Evolutionary conservation across 352 stramenopile species (phyloP), one percentile per base, ranked within the genome.

Genomic region (Globisporangium nunn): DNA sequence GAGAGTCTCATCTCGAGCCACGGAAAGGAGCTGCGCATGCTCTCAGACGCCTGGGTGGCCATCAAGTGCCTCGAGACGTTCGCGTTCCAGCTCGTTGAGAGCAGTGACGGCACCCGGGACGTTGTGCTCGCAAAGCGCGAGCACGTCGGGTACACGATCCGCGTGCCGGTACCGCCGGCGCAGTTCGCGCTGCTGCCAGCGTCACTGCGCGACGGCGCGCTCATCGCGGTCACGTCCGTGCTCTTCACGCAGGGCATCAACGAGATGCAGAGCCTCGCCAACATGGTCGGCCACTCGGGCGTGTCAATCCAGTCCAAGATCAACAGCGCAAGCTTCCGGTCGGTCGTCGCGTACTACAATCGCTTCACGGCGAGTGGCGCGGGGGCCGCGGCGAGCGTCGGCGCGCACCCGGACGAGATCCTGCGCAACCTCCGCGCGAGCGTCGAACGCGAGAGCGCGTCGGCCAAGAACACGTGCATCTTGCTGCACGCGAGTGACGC

Each of bases 11-110:
- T 99, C 28, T 97, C 86, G 58, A 96, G 95, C 15, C 91, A 97
- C 43, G 95, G 93, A 30, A 97, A 98, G 61, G 96, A 98, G 59
- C 61, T 98, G 37, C 88, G 85, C 46, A 98, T 98, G 96, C 85
- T 98, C 33, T 90, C 88, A 18, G 90, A 97, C 52, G 75, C 91
- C 3, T 93, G 80, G 73, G 85, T 95, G 15, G 86, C 89, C 5
- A 92, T 94, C 55, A 91, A 96, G 65, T 95, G 81, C 45, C 63
- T 95, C 17, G 82, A 93, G 56, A 87, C 78, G 11, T 91, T 95
- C 51, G 80, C 81, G 0, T 91, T 95, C 58, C 75, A 91, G 71
- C 69, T 97, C 0, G 64, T 73, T 49, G 71, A 87, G 45, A 66
- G 58, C 1, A 63, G 61, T 23, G 23, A 23, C 1, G 23, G 23